Percentiles rank a stretch among this genome's conserved stretches.
These are phyloP conservation scores for Spinacia oleracea DNA, from an alignment of 179 eudicot species.

Conservation along the genomic window DNA sequence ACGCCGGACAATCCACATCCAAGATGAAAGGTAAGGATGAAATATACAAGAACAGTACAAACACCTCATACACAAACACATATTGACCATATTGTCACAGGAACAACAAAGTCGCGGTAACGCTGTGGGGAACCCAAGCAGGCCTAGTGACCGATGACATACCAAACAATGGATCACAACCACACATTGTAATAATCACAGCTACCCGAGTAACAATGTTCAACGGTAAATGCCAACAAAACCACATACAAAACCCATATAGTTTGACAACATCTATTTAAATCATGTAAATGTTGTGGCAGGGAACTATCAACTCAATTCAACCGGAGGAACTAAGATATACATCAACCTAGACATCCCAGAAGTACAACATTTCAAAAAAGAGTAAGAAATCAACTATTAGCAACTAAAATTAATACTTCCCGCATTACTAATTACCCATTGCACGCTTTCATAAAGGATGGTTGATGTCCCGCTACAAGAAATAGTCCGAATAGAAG, in stretches of 20 bases:
- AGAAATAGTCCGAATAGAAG: not conserved
- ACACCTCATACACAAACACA: too few relatives aligned
- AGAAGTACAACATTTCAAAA: not conserved
- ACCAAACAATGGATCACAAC: not conserved
- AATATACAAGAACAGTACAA: not conserved
- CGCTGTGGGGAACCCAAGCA: not conserved
- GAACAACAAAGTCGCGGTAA: not conserved
- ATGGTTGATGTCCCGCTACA: not conserved
- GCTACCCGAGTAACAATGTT: too few relatives aligned
- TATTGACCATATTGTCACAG: too few relatives aligned
- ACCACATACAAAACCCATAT: too few relatives aligned
- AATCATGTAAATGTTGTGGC: not conserved
- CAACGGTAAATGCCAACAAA: not conserved
- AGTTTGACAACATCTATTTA: too few relatives aligned
- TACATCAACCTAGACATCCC: not conserved
- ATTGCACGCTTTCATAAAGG: too few relatives aligned
- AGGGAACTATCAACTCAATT: not conserved
- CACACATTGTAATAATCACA: too few relatives aligned
- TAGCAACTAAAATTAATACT: not conserved
- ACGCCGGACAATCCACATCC: not conserved
- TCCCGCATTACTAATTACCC: too few relatives aligned
- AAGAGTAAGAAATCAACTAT: not conserved
- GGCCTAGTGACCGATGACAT: not conserved
- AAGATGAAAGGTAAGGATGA: not conserved
- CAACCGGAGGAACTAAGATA: not conserved